A percentile compares a stretch with the other conserved stretches of the same genome.
phyloP scores from a whole-genome alignment of 495 filamentous ascomycete species.

The Xylaria grammica region DNA sequence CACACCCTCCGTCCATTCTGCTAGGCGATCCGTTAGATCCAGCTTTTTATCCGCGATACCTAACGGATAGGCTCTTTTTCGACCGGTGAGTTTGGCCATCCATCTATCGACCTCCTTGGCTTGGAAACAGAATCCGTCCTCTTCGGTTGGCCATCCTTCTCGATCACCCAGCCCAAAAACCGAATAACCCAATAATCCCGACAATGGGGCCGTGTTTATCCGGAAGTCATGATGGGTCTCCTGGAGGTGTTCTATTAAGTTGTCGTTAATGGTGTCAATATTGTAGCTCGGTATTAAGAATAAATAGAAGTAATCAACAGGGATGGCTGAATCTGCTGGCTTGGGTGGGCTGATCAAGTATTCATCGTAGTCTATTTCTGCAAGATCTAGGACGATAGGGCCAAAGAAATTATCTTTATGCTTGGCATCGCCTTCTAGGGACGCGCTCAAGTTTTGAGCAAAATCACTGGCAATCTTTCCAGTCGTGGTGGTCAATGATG shows the following conservation, averaged over 20 bases:
- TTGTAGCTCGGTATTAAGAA: slow-evolving; percentile 87
- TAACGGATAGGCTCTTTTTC: slow-evolving; percentile 79
- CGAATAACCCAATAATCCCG: slow-evolving; percentile 77
- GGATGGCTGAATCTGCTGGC: slow-evolving; percentile 39
- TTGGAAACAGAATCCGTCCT: slow-evolving; percentile 90
- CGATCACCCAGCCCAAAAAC: slow-evolving; percentile 94
- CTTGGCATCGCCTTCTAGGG: slow-evolving; percentile 31
- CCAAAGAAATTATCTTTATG: slow-evolving; percentile 50
- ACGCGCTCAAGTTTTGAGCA: slow-evolving; percentile 53
- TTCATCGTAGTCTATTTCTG: slow-evolving; percentile 88
- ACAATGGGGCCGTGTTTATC: slow-evolving; percentile 86
- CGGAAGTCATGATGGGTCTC: slow-evolving; percentile 97
- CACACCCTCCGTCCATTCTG: slow-evolving; percentile 81
- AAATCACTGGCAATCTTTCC: slow-evolving; percentile 68
- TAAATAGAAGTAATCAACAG: slow-evolving; percentile 75
- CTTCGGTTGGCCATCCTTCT: slow-evolving; percentile 87
- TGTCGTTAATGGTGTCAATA: slow-evolving; percentile 85
- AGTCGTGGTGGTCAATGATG: slow-evolving; percentile 81
- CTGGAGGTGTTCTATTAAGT: slow-evolving; percentile 78
- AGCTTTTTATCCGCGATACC: slow-evolving; percentile 86
- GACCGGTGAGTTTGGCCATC: slow-evolving; percentile 88
- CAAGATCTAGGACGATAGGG: slow-evolving; percentile 76
- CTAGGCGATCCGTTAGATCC: slow-evolving; percentile 65
- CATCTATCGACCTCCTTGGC: slow-evolving; percentile 88
- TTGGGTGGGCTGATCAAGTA: slow-evolving; percentile 75